These are phyloP conservation scores for Hirschfeldia incana DNA, from an alignment of 345 rosid species.

Conservation along the genomic window DNA sequence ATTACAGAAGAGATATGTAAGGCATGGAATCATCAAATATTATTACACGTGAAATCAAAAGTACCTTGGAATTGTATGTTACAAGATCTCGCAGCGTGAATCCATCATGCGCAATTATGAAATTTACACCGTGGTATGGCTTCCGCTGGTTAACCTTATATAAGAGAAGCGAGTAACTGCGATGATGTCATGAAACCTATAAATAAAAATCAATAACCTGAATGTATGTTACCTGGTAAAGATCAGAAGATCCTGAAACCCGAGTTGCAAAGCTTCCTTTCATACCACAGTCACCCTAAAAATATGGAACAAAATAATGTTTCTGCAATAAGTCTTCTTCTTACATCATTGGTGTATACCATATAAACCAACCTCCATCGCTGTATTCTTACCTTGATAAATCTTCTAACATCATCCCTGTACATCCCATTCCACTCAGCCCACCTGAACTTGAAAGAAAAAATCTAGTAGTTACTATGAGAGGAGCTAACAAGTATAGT, in stretches of 20 bases:
- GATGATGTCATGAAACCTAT: slow-evolving; percentile 1
- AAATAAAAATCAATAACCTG: neutral
- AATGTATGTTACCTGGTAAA: slow-evolving; percentile 56
- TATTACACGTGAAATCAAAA: slow-evolving; percentile 18
- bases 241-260: slow-evolving; percentile 86
- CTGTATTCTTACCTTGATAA: slow-evolving; percentile 63
- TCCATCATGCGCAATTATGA: slow-evolving; percentile 89
- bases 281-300: slow-evolving; percentile 90
- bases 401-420: slow-evolving; percentile 81
- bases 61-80: slow-evolving; percentile 82
- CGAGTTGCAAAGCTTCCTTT: slow-evolving; percentile 91
- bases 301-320: slow-evolving; percentile 11
- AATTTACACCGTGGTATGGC: slow-evolving; percentile 87
- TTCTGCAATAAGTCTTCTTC: neutral
- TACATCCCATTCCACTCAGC: slow-evolving; percentile 98
- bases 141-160: slow-evolving; percentile 78
- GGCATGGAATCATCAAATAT: neutral
- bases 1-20: slow-evolving; percentile 17
- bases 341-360: neutral
- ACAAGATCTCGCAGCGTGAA: slow-evolving; percentile 88
- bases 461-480: slow-evolving; percentile 12
- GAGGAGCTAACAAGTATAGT: neutral
- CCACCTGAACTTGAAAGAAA: slow-evolving; percentile 62
- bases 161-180: neutral
- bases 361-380: neutral